Percentiles rank a stretch among this genome's conserved stretches.
phyloP scores from a whole-genome alignment of 768 basidiomycete species.

The Russula virescens region DNA sequence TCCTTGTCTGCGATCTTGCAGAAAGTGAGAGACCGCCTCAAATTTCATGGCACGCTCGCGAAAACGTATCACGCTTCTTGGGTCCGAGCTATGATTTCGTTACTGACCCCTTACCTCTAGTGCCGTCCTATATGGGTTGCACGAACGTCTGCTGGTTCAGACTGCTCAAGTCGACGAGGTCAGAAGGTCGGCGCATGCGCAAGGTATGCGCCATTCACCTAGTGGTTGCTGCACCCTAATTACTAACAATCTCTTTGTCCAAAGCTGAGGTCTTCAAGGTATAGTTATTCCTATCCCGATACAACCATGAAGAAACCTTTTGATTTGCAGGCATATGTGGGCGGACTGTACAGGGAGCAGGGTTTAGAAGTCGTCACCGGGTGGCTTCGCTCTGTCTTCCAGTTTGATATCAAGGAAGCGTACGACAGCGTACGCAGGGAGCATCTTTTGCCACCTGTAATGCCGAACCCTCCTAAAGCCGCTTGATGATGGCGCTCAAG shows the following conservation, averaged over 20 bases:
- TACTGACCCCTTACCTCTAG: conserved; percentile 4
- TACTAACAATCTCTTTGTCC: background rate
- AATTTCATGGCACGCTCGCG: conserved; percentile 7
- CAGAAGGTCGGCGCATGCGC: conserved; percentile 8
- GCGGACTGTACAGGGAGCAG: conserved; percentile 15
- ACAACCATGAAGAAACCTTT: background rate
- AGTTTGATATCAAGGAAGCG: background rate
- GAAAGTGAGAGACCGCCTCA: conserved; percentile 20
- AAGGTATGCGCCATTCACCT: conserved; percentile 1
- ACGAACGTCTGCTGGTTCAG: conserved; percentile 8
- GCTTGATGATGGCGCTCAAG: background rate
- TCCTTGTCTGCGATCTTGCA: background rate
- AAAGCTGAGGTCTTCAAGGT: conserved; percentile 22
- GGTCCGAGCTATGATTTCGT: background rate
- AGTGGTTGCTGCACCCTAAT: background rate
- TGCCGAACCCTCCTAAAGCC: background rate
- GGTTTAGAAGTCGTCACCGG: conserved; percentile 7
- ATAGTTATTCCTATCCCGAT: background rate
- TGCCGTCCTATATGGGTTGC: conserved; percentile 11
- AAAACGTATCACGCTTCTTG: background rate
- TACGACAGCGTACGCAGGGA: conserved; percentile 12
- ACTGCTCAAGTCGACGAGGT: conserved; percentile 11
- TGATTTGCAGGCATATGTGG: conserved; percentile 18
- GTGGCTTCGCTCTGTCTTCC: conserved; percentile 12
- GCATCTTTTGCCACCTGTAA: background rate